Evolutionary conservation across 495 filamentous ascomycete species (phyloP).

Genomic region (Hyaloscypha variabilis): DNA sequence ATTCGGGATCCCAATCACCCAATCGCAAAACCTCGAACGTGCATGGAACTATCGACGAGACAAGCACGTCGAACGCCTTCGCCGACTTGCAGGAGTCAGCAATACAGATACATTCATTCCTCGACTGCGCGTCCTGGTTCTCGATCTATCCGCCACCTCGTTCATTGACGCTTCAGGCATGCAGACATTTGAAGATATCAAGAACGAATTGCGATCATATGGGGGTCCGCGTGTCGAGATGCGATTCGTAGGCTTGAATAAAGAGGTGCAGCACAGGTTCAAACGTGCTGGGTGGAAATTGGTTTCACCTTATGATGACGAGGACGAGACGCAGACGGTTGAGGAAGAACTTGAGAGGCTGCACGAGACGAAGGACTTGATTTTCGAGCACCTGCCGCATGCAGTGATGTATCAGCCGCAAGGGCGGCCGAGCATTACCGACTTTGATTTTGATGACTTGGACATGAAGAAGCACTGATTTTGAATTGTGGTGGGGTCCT

Average conservation of each 20-base stretch:
- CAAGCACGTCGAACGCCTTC: conserved; percentile 12
- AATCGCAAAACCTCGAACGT: neutral
- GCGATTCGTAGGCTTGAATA: conserved; percentile 34
- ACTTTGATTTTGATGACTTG: neutral
- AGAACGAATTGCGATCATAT: conserved; percentile 5
- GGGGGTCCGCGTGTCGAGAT: conserved; percentile 28
- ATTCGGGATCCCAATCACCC: neutral
- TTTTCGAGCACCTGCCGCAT: conserved; percentile 30
- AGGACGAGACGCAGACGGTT: too few species aligned
- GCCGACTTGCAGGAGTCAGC: conserved; percentile 2
- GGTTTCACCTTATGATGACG: conserved; percentile 31
- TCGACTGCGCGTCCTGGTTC: conserved; percentile 16
- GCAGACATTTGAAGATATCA: conserved; percentile 12
- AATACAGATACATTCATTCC: conserved; percentile 10
- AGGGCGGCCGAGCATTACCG: neutral
- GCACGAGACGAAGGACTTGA: conserved; percentile 10
- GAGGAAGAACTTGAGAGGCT: neutral
- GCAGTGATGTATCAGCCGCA: conserved; percentile 39
- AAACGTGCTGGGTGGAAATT: conserved; percentile 35
- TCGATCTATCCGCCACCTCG: conserved; percentile 16
- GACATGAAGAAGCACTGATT: neutral
- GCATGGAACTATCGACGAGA: conserved; percentile 16
- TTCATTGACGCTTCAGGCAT: conserved; percentile 23
- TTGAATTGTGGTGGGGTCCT: neutral
- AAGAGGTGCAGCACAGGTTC: conserved; percentile 33